phyloP scores from a whole-genome alignment of 805 yeast genomes.

The Kodamaea nitidulidarum region DNA sequence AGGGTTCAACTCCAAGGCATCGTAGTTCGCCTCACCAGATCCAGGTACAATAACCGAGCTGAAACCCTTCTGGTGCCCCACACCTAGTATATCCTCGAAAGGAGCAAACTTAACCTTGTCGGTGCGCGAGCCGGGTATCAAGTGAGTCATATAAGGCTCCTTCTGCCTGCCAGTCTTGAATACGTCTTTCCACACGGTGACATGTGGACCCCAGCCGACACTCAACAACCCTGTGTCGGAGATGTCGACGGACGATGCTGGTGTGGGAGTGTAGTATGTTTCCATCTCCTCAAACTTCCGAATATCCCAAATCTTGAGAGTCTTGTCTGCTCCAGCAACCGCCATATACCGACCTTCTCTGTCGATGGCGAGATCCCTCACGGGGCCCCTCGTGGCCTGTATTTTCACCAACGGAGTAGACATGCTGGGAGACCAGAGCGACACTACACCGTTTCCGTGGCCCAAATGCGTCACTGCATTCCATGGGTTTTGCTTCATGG shows the following conservation, averaged over 20 bases:
- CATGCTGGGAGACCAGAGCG: conserved; percentile 91
- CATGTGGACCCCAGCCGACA: conserved; percentile 95
- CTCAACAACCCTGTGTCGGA: conserved; percentile 86
- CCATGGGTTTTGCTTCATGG: conserved; percentile 90
- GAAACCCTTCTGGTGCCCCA: conserved; percentile 59
- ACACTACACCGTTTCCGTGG: conserved; percentile 86
- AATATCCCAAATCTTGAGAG: conserved; percentile 89
- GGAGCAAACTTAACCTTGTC: conserved; percentile 77
- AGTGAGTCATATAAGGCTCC: conserved; percentile 89
- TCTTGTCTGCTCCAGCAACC: conserved; percentile 81
- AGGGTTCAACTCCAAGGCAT: conserved; percentile 90
- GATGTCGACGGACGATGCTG: conserved; percentile 72
- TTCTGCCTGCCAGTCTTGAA: conserved; percentile 59
- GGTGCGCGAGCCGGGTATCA: conserved; percentile 72
- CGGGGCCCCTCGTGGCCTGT: conserved; percentile 81
- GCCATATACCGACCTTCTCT: conserved; percentile 95
- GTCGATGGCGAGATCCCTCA: conserved; percentile 78
- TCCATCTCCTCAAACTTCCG: conserved; percentile 77
- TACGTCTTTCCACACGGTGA: conserved; percentile 89
- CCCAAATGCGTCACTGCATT: conserved; percentile 94
- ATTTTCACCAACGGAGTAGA: conserved; percentile 80
- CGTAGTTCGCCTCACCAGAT: conserved; percentile 96
- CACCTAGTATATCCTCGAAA: conserved; percentile 91
- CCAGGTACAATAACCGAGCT: conserved; percentile 83
- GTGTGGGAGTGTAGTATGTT: conserved; percentile 72